Percentiles rank a stretch among this genome's conserved stretches.
Conservation (phyloP, 2,329 filamentous ascomycete genomes). For the Ilyonectria destructans region DNA sequence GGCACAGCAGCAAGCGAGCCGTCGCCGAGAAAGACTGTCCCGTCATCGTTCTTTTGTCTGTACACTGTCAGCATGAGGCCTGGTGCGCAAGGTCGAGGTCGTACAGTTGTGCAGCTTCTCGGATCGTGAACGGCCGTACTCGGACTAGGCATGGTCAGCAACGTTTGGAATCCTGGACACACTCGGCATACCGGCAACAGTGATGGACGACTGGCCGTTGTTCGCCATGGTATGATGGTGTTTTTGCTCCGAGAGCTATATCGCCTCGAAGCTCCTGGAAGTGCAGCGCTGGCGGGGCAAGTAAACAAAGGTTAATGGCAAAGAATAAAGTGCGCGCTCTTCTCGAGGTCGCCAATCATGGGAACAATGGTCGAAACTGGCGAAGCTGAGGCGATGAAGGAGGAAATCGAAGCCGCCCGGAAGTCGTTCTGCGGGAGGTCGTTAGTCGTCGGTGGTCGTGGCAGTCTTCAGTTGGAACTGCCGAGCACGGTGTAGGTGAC, state of each 20-base stretch:
- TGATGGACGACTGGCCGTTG: slow-evolving; percentile 68
- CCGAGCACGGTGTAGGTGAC: slow-evolving; percentile 45
- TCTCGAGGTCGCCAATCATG: slow-evolving; percentile 37
- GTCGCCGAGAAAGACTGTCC: slow-evolving; percentile 94
- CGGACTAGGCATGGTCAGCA: slow-evolving; percentile 67
- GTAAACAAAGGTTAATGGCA: slow-evolving; percentile 42
- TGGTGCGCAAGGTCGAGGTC: slow-evolving; percentile 37
- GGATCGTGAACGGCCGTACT: slow-evolving; percentile 83
- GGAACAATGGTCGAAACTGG: slow-evolving; percentile 41
- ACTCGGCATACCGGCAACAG: slow-evolving; percentile 67
- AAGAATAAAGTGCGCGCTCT: slow-evolving; percentile 39
- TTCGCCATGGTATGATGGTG: slow-evolving; percentile 44
- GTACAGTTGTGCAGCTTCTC: slow-evolving; percentile 93
- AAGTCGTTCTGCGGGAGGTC: slow-evolving; percentile 23
- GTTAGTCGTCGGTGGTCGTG: slow-evolving; percentile 35
- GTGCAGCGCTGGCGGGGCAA: slow-evolving; percentile 23
- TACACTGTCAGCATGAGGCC: slow-evolving; percentile 29
- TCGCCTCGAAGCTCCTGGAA: slow-evolving; percentile 17
- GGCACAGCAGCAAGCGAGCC: slow-evolving; percentile 92
- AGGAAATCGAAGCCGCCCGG: slow-evolving; percentile 22
- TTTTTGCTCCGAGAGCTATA: slow-evolving; percentile 9
- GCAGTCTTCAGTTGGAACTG: slow-evolving; percentile 30
- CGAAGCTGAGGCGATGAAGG: slow-evolving; percentile 4
- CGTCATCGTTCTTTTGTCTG: slow-evolving; percentile 82
- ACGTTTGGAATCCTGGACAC: background rate